These are phyloP conservation scores for Gracilaria vermiculophylla DNA, from an alignment of 23 red algal species.

Conservation along the genomic window DNA sequence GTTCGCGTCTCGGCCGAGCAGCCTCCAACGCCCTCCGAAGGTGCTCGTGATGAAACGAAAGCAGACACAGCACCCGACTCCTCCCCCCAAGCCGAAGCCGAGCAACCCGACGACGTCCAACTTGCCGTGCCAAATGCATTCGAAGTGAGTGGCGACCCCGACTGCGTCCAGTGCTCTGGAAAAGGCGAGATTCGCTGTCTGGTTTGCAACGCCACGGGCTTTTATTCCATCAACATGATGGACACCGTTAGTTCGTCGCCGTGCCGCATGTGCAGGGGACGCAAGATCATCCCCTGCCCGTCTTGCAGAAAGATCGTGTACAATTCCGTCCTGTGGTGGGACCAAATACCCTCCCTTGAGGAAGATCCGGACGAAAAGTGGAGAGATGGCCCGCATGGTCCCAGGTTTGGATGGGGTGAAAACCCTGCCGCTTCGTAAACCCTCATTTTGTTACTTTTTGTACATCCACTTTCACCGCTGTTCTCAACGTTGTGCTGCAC, in stretches of 20 bases:
- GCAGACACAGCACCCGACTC: not conserved
- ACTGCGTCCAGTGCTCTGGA: slow-evolving; percentile 61
- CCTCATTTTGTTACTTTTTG: not conserved
- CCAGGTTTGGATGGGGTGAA: slow-evolving; percentile 42
- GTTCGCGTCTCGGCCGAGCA: not conserved
- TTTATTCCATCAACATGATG: slow-evolving; percentile 51
- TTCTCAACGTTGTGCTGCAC: too few species aligned
- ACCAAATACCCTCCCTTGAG: slow-evolving; percentile 31
- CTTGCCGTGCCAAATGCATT: not conserved
- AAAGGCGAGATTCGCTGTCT: slow-evolving; percentile 46
- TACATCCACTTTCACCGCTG: not conserved
- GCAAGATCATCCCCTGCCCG: slow-evolving; percentile 63
- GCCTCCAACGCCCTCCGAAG: not conserved
- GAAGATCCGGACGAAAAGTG: slow-evolving; percentile 73
- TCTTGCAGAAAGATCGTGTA: slow-evolving; percentile 59
- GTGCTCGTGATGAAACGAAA: not conserved
- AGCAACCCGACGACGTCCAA: not conserved
- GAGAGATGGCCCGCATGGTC: slow-evolving; percentile 35
- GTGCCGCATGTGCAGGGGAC: slow-evolving; percentile 70
- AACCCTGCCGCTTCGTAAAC: slow-evolving; percentile 1
- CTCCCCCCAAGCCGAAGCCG: not conserved
- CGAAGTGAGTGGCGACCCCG: slow-evolving; percentile 33
- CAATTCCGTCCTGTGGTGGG: slow-evolving; percentile 80
- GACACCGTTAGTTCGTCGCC: slow-evolving; percentile 50
- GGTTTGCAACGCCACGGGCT: slow-evolving; percentile 54